phyloP scores from a whole-genome alignment of 129 eudicot genomes.

The Logfia minima region DNA sequence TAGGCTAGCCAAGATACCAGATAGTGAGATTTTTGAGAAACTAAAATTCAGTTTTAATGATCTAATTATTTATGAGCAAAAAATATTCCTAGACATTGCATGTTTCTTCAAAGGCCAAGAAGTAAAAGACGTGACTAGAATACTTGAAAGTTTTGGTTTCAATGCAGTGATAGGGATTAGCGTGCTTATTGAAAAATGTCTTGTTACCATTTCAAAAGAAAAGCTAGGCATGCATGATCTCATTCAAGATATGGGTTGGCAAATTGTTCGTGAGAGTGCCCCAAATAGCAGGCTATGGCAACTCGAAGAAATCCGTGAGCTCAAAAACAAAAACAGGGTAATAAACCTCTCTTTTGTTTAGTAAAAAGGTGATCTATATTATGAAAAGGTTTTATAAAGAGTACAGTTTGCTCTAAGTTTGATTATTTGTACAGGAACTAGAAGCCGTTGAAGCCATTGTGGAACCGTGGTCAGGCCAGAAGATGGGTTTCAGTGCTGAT shows the following conservation, averaged over 20 bases:
- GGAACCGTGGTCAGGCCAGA: neutral
- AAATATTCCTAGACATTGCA: constrained; percentile 4
- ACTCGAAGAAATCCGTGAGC: neutral
- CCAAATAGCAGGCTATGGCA: neutral
- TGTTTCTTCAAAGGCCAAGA: neutral
- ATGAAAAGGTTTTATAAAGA: neutral
- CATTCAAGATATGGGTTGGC: constrained; percentile 2
- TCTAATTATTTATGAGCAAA: neutral
- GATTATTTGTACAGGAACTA: neutral
- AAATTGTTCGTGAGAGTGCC: neutral
- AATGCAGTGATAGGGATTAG: neutral
- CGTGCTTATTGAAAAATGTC: neutral
- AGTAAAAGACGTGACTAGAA: neutral
- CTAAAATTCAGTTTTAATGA: neutral
- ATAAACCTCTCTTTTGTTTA: neutral
- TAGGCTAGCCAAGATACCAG: neutral
- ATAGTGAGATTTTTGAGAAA: neutral
- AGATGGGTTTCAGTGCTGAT: constrained; percentile 1
- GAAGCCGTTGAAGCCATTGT: constrained; percentile 2
- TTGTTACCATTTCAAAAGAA: neutral
- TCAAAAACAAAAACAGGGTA: neutral
- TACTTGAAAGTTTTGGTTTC: constrained; percentile 6
- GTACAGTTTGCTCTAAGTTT: neutral
- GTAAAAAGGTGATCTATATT: too few relatives aligned
- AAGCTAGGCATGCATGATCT: neutral